Base-by-base conservation (phyloP, 371 early-diverging fungal species). In the Haplosporangium sp. region DNA sequence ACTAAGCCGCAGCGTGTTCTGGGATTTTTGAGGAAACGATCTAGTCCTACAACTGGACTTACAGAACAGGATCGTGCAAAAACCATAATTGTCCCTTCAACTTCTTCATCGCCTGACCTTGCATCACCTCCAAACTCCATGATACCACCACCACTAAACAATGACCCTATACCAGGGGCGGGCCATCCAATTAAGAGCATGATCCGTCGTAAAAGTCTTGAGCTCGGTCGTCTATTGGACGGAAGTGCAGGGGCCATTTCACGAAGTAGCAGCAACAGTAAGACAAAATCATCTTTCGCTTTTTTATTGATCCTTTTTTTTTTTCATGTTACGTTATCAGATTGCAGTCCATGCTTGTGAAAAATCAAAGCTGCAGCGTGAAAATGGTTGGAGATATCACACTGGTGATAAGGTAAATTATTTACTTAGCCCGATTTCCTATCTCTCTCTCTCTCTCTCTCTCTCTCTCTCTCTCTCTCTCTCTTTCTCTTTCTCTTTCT, bases 171-270 rank as follows among this genome's bases (percentile, higher is more conserved):
- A 34, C 17, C 53, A 39, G 53, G 64, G 38, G 45, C 15, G 8
- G 63, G 38, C 0, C 62, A 65, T 37, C 48, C 66, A 38, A 48
- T 72, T 56, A 72, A 69, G 59, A 62, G 38, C 45, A 45, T 72
- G 57, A 69, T 77, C 38, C 72, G 77, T 17, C 72, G 69, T 63
- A 68, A 63, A 19, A 77, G 77, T 50, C 50, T 61, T 20, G 77
- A 77, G 45, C 69, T 77, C 34, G 65, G 69, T 8, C 60, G 69
- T 0, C 47, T 68, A 19, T 4, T 69, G 45, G 72, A 72, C 0
- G 65, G 65, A 35, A 35, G 65, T 55, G 56, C 58, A 52, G 63
- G 67, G 39, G 4, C 66, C 44, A n/a, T 55, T 27, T 42, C 59
- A 38, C 58, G 60, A 19, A 59, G 45, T 37, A 67, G 38, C 34